Base-by-base conservation (phyloP, 441 rosid genomes). In the Macaranga tanarius region DNA sequence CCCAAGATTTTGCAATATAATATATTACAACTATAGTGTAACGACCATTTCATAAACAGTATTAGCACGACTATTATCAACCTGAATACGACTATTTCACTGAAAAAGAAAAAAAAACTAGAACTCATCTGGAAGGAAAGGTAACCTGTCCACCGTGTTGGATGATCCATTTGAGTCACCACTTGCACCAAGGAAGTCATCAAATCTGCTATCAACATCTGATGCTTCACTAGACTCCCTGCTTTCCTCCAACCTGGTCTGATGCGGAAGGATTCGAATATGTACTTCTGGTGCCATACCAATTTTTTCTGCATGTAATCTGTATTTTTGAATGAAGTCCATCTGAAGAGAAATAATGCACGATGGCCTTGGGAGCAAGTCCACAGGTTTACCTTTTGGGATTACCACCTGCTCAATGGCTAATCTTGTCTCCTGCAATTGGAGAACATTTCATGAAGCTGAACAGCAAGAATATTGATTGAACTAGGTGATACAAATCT, bases 381-480 rank as follows among this genome's bases (percentile, higher is more conserved):
- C 93, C 6, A 82, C 85, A 13, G 87, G 57, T 83, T 94, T 86
- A 22, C 83, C 90, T 71, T 84, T 82, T 9, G 90, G 92, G 65
- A 94, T 88, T 58, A 92, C 96, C 50, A 84, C 85, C 75, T 86
- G 84, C 81, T 92, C 92, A 52, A 90, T 86, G 3, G 95, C 93
- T 69, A 92, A 78, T 73, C 96, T 85, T 16, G 91, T 93, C 84
- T 94, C 96, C 98, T 92, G 90, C 62, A 79, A 65, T 17, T 20
- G 23, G n/a, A 20, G 74, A 56, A 6, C 9, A 62, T 23, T 64
- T 60, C 28, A 22, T 15, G 23, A 25, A 38, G 59, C 65, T 58
- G 42, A 67, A 62, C 56, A 38, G 22, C 55, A 67, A 16, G 34
- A 10, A 31, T 51, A 20, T 11, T n/a, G 28, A 54, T 26, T 13